Evolutionary conservation across 495 filamentous ascomycete species (phyloP), one percentile per base, ranked within the genome.

Genomic region (Rhizodiscina lignyota): DNA sequence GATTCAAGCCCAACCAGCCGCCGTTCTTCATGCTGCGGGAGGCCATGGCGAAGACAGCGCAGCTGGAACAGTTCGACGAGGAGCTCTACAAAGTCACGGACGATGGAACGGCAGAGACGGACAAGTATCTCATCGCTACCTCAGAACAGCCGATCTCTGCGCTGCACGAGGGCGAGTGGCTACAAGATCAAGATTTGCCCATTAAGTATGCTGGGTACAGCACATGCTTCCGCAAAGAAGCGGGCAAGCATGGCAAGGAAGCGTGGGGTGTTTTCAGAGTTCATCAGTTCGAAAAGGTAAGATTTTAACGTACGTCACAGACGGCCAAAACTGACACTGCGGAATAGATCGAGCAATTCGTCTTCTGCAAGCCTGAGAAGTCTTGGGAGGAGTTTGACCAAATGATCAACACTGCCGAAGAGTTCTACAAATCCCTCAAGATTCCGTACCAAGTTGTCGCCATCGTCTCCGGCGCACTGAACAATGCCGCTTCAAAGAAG

Each of bases 181-280:
- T 97, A 18, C 68, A 77, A 40, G 68, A 74, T 22, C 79, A 75
- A 43, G 78, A 94, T 10, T 70, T 96, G 4, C 91, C 85, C 3
- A 78, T 92, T 52, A 84, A 79, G 67, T 83, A 96, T 53, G 89
- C 85, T 4, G 89, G 89, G 5, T 94, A 83, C 63, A 83, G 74
- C 44, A 93, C 89, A 15, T 93, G 84, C 52, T 97, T 92, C 57
- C 72, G 89, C 29, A 85, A 91, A 63, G 89, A 97, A 54, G 89
- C 89, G 22, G 89, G 89, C 31, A 58, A 69, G 15, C 85, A 94
- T 50, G 89, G 89, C 23, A 83, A 82, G 58, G 89, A 97, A 50
- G 87, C 91, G 4, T 97, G 89, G 89, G 89, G 89, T 35, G 83
- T 96, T 43, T 97, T 94, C 67, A 77, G 89, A 47, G 85, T 96